phyloP scores from a whole-genome alignment of 176 grass and related monocot genomes.

The Carex kokanica region DNA sequence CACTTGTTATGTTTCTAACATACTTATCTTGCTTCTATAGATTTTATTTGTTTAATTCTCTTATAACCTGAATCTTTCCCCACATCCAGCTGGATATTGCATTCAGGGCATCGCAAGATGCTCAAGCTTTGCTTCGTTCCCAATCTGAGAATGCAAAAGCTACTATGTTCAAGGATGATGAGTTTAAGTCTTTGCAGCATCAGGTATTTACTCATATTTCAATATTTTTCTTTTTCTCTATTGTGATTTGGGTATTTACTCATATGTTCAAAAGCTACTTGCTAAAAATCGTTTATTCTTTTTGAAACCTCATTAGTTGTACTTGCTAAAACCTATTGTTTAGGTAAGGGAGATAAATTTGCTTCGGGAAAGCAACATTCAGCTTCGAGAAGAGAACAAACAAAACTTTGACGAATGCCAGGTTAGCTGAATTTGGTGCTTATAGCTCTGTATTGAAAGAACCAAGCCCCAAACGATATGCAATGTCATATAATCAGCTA shows the following conservation, averaged over 20 bases:
- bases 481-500: conserved; percentile 8
- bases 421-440: conserved; percentile 35
- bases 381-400: conserved; percentile 91
- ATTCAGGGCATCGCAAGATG: conserved; percentile 61
- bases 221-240: neutral
- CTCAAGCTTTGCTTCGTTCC: conserved; percentile 64
- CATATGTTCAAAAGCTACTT: neutral
- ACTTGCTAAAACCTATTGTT: neutral
- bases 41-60: conserved; percentile 7
- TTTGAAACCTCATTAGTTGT: conserved; percentile 19
- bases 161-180: conserved; percentile 81
- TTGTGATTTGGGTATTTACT: neutral
- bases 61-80: conserved; percentile 6
- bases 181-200: conserved; percentile 82
- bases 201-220: conserved; percentile 46
- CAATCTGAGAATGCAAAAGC: conserved; percentile 64
- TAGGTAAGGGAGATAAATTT: conserved; percentile 96
- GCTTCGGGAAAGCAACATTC: conserved; percentile 99
- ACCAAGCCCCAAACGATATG: neutral
- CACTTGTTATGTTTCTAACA: neutral
- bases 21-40: neutral
- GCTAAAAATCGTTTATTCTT: conserved; percentile 3
- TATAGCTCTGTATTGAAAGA: neutral
- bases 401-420: conserved; percentile 96
- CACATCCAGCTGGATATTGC: conserved; percentile 73